Conservation (phyloP, 116 monocot genomes). For the Iris pallida region DNA sequence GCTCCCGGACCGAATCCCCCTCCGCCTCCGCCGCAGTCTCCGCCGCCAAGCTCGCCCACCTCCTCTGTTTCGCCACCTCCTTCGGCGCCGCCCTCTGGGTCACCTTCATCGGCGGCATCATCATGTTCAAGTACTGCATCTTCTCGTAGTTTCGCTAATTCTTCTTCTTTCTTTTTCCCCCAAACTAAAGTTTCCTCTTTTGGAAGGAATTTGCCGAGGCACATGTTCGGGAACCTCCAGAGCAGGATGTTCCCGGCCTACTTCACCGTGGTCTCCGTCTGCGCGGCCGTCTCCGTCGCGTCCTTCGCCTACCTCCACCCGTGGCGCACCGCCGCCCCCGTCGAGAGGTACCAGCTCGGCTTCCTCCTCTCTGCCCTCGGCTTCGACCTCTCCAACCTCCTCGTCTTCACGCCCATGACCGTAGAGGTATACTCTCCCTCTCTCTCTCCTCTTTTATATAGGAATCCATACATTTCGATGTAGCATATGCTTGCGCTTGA, state of each 20-base stretch:
- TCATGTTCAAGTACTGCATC: constrained; percentile 88
- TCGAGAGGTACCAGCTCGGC: constrained; percentile 84
- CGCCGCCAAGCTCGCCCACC: constrained; percentile 69
- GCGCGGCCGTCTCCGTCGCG: constrained; percentile 52
- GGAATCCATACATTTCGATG: no score
- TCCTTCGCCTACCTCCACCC: constrained; percentile 84
- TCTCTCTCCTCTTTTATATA: no score
- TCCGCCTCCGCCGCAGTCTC: constrained; percentile 29
- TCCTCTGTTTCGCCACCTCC: constrained; percentile 82
- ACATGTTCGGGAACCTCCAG: constrained; percentile 89
- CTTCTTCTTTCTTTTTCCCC: no score
- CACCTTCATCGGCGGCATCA: constrained; percentile 98
- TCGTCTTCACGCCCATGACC: constrained; percentile 97
- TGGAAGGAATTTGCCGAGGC: constrained; percentile 84
- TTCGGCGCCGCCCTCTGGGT: constrained; percentile 94
- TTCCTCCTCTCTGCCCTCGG: constrained; percentile 81
- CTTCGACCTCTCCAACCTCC: constrained; percentile 75
- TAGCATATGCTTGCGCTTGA: no score
- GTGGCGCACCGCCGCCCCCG: constrained; percentile 56
- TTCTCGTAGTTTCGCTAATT: neutral
- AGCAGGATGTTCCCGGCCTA: constrained; percentile 97
- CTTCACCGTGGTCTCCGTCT: constrained; percentile 53
- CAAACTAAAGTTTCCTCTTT: neutral
- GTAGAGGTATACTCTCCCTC: no score
- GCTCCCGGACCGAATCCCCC: constrained; percentile 28